Evolutionary conservation across 441 rosid species (phyloP), one percentile per base, ranked within the genome.

Genomic region (Eutrema salsugineum): DNA sequence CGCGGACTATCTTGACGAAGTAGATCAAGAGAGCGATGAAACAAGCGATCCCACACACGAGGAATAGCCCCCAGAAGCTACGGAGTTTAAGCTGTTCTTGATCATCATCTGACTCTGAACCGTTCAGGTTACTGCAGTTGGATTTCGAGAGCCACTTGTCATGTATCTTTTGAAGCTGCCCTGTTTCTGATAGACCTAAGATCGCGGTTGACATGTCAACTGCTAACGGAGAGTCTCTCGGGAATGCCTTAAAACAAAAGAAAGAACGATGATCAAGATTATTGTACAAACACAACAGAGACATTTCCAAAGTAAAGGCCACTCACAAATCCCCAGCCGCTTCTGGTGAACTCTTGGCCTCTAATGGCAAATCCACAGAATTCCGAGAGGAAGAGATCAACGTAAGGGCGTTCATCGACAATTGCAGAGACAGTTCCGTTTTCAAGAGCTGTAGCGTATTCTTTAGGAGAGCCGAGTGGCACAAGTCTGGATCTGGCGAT

Each of bases 251-350:
- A 17, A 77, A 50, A 15, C 53, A 57, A 64, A 48, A 14, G n/a
- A 11, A 14, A 11, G 2, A 50, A 32, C 22, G 6, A 56, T 43
- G 28, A 27, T 6, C 68, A 79, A 66, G 62, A 58, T 24, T 12
- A 62, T 14, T 63, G 22, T 46, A 53, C 28, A 44, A 19, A 65
- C 36, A 53, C 66, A 42, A 48, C 38, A 38, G 47, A 58, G 55
- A 71, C 38, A 10, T 58, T 15, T 27, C 14, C 0, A 46, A 27
- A 39, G n/a, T 51, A 44, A 68, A 61, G 50, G 17, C 3, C 19
- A 68, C 99, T 93, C 55, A 95, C 99, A 80, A 91, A 95, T 71
- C 98, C 99, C 98, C 98, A 91, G 50, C 96, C 93, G 6, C 90
- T 80, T 83, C 84, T 95, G 48, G 97, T 89, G 79, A 95, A 95